Percentiles rank a stretch among this genome's conserved stretches.
Conservation (phyloP, 306 rosid species). For the Glycyrrhiza uralensis region DNA sequence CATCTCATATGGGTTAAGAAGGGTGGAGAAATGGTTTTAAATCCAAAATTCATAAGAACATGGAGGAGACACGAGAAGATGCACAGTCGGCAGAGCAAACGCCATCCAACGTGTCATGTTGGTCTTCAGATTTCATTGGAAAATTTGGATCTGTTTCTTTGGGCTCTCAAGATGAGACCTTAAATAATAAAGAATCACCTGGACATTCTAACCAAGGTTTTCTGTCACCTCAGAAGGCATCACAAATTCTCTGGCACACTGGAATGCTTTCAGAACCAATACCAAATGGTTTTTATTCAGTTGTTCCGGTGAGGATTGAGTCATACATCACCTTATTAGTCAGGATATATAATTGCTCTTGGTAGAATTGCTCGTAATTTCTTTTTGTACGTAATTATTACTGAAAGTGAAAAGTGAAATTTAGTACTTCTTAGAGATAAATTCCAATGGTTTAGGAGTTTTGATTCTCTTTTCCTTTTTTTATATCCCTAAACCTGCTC, state of each 20-base stretch:
- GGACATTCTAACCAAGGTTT: slow-evolving; percentile 51
- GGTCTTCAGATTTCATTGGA: slow-evolving; percentile 84
- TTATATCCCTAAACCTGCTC: background rate
- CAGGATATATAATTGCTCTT: slow-evolving; percentile 19
- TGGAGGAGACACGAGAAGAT: slow-evolving; percentile 83
- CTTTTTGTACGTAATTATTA: background rate
- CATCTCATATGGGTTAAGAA: slow-evolving; percentile 61
- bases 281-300: slow-evolving; percentile 94
- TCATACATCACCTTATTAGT: background rate
- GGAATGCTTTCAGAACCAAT: slow-evolving; percentile 89
- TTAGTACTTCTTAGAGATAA: background rate
- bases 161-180: slow-evolving; percentile 66
- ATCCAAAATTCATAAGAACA: slow-evolving; percentile 49
- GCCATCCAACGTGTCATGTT: slow-evolving; percentile 74
- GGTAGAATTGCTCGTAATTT: background rate
- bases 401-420: slow-evolving; percentile 10
- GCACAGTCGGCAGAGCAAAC: slow-evolving; percentile 61
- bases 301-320: slow-evolving; percentile 64
- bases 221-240: slow-evolving; percentile 72
- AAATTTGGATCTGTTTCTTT: slow-evolving; percentile 80
- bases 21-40: slow-evolving; percentile 73
- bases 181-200: slow-evolving; percentile 60
- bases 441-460: background rate
- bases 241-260: slow-evolving; percentile 85
- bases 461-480: background rate